A percentile compares a stretch with the other conserved stretches of the same genome.
Evolutionary conservation across 1,139 yeast species (phyloP).

Genomic region (Geotrichum aggregatum): DNA sequence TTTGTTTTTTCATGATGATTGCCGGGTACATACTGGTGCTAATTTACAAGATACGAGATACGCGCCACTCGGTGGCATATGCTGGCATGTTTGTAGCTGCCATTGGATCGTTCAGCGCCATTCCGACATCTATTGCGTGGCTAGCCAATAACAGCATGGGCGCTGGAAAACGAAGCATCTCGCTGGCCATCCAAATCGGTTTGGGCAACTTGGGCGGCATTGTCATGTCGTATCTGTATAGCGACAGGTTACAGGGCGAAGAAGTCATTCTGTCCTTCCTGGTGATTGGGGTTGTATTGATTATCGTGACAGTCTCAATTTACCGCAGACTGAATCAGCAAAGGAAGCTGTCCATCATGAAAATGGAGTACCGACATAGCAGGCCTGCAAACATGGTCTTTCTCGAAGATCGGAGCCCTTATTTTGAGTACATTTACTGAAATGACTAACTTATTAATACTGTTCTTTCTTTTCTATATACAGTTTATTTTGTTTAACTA

Average conservation of each 20-base stretch:
- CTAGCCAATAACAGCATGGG: constrained; percentile 41
- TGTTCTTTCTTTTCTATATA: no score
- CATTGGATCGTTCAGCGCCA: constrained; percentile 39
- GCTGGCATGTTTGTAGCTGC: constrained; percentile 40
- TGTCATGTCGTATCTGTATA: constrained; percentile 28
- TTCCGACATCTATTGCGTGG: constrained; percentile 43
- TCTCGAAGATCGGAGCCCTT: constrained; percentile 19
- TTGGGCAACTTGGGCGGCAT: constrained; percentile 44
- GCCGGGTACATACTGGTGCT: constrained; percentile 40
- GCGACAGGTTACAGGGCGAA: neutral
- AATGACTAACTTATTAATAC: neutral
- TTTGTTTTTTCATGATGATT: constrained; percentile 33
- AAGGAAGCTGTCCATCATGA: neutral
- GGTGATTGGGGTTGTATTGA: constrained; percentile 6
- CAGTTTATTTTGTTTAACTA: no score
- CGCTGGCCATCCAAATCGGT: constrained; percentile 44
- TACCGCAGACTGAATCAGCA: constrained; percentile 9
- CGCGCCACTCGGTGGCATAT: constrained; percentile 30
- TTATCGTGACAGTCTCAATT: constrained; percentile 1
- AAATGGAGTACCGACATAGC: neutral
- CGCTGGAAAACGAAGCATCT: constrained; percentile 41
- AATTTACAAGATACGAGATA: constrained; percentile 20
- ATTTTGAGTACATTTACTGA: constrained; percentile 20
- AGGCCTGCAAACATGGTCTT: neutral
- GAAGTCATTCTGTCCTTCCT: constrained; percentile 1